Evolutionary conservation across 495 filamentous ascomycete genomes (phyloP), one percentile per base, ranked within the genome.

Genomic region (Penicillium bovifimosum): DNA sequence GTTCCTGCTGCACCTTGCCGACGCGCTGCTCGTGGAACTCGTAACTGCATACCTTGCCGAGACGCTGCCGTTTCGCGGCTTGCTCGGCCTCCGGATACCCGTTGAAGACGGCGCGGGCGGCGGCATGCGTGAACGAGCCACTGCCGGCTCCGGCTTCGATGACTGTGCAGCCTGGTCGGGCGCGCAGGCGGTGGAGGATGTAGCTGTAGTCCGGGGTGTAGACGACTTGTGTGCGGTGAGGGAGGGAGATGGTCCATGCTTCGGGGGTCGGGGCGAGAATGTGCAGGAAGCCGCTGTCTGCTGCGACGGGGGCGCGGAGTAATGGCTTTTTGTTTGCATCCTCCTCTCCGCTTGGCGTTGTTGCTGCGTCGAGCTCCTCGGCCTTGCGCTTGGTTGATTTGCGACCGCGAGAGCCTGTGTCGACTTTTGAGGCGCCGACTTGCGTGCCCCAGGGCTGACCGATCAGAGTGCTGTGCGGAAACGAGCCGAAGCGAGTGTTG

Each of bases 151-250:
- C 93, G 2, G 93, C 95, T 70, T 98, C 93, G 42, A 98, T 93
- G 9, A 98, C 63, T 9, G 79, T 80, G 9, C 78, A 80, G 2
- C 93, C 95, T 0, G 93, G 90, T 18, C 88, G 72, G 2, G 85
- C 92, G 11, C 88, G 82, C 42, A 98, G 76, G 41, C 90, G 79
- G 64, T 96, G 90, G 18, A 98, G 79, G 33, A 98, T 86, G 64
- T 93, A 98, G 70, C 91, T 95, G 71, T 95, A 96, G 68, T 98
- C 93, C 9, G 95, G 90, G 1, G 90, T 96, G 63, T 98, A 98
- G 55, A 98, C 93, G 42, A 98, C 92, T 70, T 98, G 93, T 8
- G 93, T 98, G 42, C 93, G 80, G 66, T 98, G 93, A 2, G 91
- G 93, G 33, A 98, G 78, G 33, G 86, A 88, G 24, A 80, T 71